Percentiles rank a stretch among this genome's conserved stretches.
These are phyloP conservation scores for Cyberlindnera mississippiensis DNA, from an alignment of 805 yeast species.

Conservation along the genomic window DNA sequence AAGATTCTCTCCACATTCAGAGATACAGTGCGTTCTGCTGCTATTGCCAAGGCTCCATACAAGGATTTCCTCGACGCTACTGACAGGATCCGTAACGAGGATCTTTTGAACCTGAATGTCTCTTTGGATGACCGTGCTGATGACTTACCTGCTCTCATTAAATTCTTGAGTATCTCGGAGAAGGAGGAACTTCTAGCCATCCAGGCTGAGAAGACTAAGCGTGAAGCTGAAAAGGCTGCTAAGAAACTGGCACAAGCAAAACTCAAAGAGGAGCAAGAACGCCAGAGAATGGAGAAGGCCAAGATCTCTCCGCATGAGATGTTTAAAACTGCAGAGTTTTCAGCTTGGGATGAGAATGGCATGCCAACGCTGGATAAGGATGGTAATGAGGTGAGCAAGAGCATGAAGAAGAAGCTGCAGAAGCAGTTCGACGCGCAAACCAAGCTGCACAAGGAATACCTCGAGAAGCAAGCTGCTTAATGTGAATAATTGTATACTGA, in stretches of 20 bases:
- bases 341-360: slow-evolving; percentile 83
- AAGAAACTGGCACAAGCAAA: slow-evolving; percentile 55
- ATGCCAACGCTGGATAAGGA: slow-evolving; percentile 70
- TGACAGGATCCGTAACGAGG: slow-evolving; percentile 70
- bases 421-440: slow-evolving; percentile 79
- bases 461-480: too few relatives aligned
- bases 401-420: slow-evolving; percentile 74
- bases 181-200: slow-evolving; percentile 53
- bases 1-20: slow-evolving; percentile 75
- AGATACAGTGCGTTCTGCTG: slow-evolving; percentile 71
- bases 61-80: slow-evolving; percentile 59
- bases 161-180: slow-evolving; percentile 71
- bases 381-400: slow-evolving; percentile 84
- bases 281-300: slow-evolving; percentile 62
- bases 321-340: slow-evolving; percentile 61
- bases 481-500: too few relatives aligned
- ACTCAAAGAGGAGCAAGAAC: slow-evolving; percentile 57
- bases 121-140: slow-evolving; percentile 84
- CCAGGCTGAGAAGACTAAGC: slow-evolving; percentile 54
- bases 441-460: slow-evolving; percentile 71
- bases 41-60: slow-evolving; percentile 56
- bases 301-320: slow-evolving; percentile 65
- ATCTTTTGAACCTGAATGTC: slow-evolving; percentile 70
- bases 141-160: slow-evolving; percentile 76
- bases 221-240: slow-evolving; percentile 51